Percentiles rank a stretch among this genome's conserved stretches.
Conservation (phyloP, 495 filamentous ascomycete species). For the Aspergillus conjunctus region DNA sequence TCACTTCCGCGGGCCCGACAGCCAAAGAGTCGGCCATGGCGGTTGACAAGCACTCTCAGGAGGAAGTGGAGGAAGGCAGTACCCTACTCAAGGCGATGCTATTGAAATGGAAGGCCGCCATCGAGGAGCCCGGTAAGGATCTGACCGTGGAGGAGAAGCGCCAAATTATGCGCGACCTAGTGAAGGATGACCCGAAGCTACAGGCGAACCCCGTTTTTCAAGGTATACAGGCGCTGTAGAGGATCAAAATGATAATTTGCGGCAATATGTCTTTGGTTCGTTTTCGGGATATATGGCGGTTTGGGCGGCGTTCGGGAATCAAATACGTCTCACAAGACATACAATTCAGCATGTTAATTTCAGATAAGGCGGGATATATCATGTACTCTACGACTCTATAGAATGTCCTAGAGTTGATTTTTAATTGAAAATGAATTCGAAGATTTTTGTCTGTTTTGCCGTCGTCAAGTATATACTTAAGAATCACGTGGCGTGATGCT, state of each 20-base stretch:
- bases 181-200: constrained; percentile 69
- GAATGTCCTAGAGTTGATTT: not conserved
- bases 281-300: not conserved
- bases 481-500: constrained; percentile 17
- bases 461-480: not conserved
- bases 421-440: not conserved
- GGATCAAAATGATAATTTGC: not conserved
- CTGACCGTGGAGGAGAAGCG: constrained; percentile 80
- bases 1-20: constrained; percentile 64
- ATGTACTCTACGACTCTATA: not conserved
- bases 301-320: not conserved
- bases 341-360: constrained; percentile 1
- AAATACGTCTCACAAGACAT: not conserved
- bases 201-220: constrained; percentile 86
- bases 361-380: not conserved
- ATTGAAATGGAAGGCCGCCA: constrained; percentile 83
- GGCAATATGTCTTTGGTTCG: not conserved
- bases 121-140: constrained; percentile 56
- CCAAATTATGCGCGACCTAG: constrained; percentile 74
- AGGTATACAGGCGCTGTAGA: constrained; percentile 77
- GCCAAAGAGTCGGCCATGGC: constrained; percentile 49
- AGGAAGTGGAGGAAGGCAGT: constrained; percentile 92
- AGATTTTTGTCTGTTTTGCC: not conserved
- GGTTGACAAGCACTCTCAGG: constrained; percentile 65
- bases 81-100: constrained; percentile 82